Evolutionary conservation across 305 asterid genomes (phyloP).

Genomic region (Lippia alba): DNA sequence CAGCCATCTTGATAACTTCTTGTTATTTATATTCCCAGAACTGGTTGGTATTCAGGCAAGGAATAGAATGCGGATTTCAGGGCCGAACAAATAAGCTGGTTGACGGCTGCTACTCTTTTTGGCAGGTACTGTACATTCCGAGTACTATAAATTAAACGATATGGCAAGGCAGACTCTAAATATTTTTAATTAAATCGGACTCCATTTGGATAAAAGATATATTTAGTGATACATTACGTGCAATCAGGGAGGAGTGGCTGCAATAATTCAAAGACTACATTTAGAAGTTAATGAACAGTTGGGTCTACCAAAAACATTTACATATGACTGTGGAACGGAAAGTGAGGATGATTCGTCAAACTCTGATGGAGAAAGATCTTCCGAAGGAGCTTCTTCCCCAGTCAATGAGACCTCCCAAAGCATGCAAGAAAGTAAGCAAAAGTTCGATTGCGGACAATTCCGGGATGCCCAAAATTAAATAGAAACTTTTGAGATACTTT

Average conservation of each 20-base stretch:
- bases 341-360: constrained; percentile 48
- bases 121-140: constrained; percentile 65
- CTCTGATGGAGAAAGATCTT: constrained; percentile 54
- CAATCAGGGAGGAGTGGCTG: constrained; percentile 81
- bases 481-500: background rate
- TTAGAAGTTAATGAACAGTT: constrained; percentile 51
- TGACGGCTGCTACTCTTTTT: constrained; percentile 94
- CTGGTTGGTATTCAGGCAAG: constrained; percentile 92
- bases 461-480: background rate
- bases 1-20: constrained; percentile 10
- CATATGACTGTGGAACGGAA: constrained; percentile 39
- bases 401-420: constrained; percentile 38
- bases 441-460: constrained; percentile 21
- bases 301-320: constrained; percentile 46
- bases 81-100: constrained; percentile 94
- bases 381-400: constrained; percentile 49
- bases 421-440: constrained; percentile 53
- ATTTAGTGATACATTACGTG: constrained; percentile 20
- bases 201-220: constrained; percentile 20
- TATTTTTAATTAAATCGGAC: constrained; percentile 10
- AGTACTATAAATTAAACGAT: too few species aligned
- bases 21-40: constrained; percentile 54
- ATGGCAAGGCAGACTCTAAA: constrained; percentile 9
- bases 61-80: constrained; percentile 91
- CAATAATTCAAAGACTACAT: constrained; percentile 67